Evolutionary conservation across 768 basidiomycete genomes (phyloP).

Genomic region (Tulasnella calospora): DNA sequence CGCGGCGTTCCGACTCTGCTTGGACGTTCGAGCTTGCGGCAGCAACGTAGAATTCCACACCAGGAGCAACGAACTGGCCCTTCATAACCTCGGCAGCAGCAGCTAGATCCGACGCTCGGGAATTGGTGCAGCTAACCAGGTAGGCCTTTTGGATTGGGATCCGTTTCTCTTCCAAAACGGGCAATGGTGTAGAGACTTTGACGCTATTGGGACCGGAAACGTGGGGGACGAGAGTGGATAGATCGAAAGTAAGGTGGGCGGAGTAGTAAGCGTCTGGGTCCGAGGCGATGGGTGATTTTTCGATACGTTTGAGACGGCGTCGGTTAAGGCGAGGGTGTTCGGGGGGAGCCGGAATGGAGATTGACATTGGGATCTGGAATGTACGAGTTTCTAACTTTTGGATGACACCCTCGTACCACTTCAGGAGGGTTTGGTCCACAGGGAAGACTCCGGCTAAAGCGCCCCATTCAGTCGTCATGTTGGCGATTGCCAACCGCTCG

Average conservation of each 20-base stretch:
- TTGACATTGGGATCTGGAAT: slow-evolving; percentile 48
- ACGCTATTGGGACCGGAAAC: slow-evolving; percentile 98
- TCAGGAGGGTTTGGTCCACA: slow-evolving; percentile 70
- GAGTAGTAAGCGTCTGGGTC: slow-evolving; percentile 78
- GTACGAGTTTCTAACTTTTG: slow-evolving; percentile 70
- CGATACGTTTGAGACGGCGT: slow-evolving; percentile 60
- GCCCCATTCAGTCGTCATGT: slow-evolving; percentile 99
- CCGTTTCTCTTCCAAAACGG: slow-evolving; percentile 63
- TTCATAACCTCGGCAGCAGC: slow-evolving; percentile 87
- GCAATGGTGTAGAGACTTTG: slow-evolving; percentile 90
- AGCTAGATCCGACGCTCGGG: slow-evolving; percentile 88
- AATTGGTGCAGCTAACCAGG: slow-evolving; percentile 97
- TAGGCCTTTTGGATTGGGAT: slow-evolving; percentile 95
- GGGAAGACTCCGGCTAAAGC: slow-evolving; percentile 95
- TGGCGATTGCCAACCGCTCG: slow-evolving; percentile 93
- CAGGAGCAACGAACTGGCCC: slow-evolving; percentile 67
- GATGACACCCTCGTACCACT: slow-evolving; percentile 79
- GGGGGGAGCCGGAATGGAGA: slow-evolving; percentile 62
- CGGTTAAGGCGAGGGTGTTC: slow-evolving; percentile 84
- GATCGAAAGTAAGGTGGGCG: slow-evolving; percentile 83
- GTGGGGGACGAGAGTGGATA: slow-evolving; percentile 90
- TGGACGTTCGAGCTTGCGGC: slow-evolving; percentile 92
- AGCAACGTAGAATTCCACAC: slow-evolving; percentile 96
- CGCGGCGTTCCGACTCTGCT: slow-evolving; percentile 74
- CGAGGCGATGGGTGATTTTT: slow-evolving; percentile 48